Evolutionary conservation across 352 stramenopile species (phyloP), one percentile per base, ranked within the genome.

Genomic region (Globisporangium nodosum): DNA sequence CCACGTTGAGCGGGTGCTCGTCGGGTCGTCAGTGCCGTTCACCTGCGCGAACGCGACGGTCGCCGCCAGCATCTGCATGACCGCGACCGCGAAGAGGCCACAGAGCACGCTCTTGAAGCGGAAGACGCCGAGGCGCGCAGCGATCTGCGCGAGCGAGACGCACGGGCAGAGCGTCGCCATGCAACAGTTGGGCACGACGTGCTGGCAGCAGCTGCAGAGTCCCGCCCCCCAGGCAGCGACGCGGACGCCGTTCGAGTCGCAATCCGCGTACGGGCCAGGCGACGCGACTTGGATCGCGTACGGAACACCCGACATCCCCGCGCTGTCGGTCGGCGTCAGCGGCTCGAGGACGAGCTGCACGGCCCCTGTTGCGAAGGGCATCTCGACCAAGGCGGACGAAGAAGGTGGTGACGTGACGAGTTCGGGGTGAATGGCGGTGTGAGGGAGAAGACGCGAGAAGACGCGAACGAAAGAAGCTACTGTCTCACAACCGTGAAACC

Each of bases 181-280:
- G 56, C 45, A 66, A 55, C 63, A 72, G 59, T 78, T 81, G 33
- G 72, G 72, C 21, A 73, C 50, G 42, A 60, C 48, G 57, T 76
- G 49, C 5, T 39, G 63, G 42, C 61, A 74, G 60, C 72, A 81
- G 45, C 40, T 49, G 50, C 50, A 70, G 13, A 78, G 35, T 0
- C 54, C 69, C 5, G 51, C 51, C 0, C 69, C 63, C 69, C 72
- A 81, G 1, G 37, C 40, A 6, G 47, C 61, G 39, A 68, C 21
- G 40, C 62, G 61, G 27, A 76, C 61, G 11, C 62, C 58, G 40
- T 58, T 54, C 27, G 54, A 21, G n/a, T 75, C 65, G 8, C 52
- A 55, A 27, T 62, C 59, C 4, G 49, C 54, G 31, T 66, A 65
- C 35, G 52, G 47, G 5, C 54, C 49, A 8, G 60, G 52, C n/a